A percentile compares a stretch with the other conserved stretches of the same genome.
These are phyloP conservation scores for Coemansia sp. DNA, from an alignment of 192 early-diverging fungal species.

Conservation along the genomic window DNA sequence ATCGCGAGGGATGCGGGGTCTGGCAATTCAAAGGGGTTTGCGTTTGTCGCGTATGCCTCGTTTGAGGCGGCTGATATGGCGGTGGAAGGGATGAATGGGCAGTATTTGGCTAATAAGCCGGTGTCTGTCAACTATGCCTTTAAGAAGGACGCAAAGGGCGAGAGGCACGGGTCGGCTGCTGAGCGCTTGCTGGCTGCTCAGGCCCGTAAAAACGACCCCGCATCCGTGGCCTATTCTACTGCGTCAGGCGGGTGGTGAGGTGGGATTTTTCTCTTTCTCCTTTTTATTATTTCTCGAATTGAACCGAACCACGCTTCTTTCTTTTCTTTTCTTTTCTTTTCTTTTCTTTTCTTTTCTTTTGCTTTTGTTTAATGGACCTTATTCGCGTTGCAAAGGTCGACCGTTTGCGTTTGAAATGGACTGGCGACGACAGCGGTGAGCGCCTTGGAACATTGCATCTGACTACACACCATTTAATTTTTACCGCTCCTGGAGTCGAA, in stretches of 20 bases:
- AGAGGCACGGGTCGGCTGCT: constrained; percentile 89
- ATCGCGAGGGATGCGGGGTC: constrained; percentile 83
- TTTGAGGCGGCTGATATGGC: constrained; percentile 97
- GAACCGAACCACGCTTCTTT: too few relatives aligned
- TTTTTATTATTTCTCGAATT: background rate
- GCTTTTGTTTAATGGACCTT: constrained; percentile 28
- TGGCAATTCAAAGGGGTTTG: constrained; percentile 88
- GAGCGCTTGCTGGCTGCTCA: constrained; percentile 91
- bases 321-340: background rate
- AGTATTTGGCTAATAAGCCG: constrained; percentile 91
- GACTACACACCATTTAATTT: constrained; percentile 76
- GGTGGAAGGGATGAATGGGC: constrained; percentile 96
- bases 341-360: background rate
- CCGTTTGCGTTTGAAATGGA: constrained; percentile 37
- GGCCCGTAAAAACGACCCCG: constrained; percentile 72
- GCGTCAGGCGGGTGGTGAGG: background rate
- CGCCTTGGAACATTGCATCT: constrained; percentile 63
- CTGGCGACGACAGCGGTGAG: constrained; percentile 6
- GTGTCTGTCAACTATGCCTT: constrained; percentile 90
- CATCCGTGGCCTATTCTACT: background rate
- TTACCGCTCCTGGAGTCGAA: constrained; percentile 58
- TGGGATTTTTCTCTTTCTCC: background rate
- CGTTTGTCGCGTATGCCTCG: constrained; percentile 87
- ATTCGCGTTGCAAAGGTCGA: constrained; percentile 34
- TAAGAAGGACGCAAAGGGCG: constrained; percentile 98